phyloP scores from a whole-genome alignment of 306 rosid genomes.

The Hippophae rhamnoides region DNA sequence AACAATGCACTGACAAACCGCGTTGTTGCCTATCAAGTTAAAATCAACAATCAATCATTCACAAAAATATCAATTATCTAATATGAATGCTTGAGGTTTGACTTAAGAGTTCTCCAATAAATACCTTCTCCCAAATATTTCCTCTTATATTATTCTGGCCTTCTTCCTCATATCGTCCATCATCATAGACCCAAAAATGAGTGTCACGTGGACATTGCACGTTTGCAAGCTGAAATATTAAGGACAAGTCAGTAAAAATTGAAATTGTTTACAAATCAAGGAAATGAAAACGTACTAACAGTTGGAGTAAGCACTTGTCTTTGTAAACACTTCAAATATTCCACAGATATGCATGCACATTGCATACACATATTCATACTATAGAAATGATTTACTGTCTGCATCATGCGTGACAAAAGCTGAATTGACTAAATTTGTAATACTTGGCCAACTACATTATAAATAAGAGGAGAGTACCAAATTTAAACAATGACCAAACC shows the following conservation, averaged over 20 bases:
- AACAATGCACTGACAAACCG: slow-evolving; percentile 66
- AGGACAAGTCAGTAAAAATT: slow-evolving; percentile 13
- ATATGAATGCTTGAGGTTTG: slow-evolving; percentile 7
- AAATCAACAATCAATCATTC: slow-evolving; percentile 21
- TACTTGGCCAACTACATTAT: no score
- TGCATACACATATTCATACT: no score
- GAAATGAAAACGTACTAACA: slow-evolving; percentile 1
- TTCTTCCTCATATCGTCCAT: slow-evolving; percentile 98
- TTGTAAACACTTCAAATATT: neutral
- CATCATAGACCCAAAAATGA: slow-evolving; percentile 99
- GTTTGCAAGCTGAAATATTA: slow-evolving; percentile 72
- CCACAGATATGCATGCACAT: no score
- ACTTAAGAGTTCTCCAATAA: slow-evolving; percentile 13
- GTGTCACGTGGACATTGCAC: slow-evolving; percentile 99
- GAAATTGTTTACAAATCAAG: slow-evolving; percentile 12
- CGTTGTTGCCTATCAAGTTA: slow-evolving; percentile 66
- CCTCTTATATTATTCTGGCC: slow-evolving; percentile 98
- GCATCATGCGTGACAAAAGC: no score
- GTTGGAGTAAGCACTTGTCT: neutral
- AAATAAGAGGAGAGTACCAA: no score
- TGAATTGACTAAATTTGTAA: no score
- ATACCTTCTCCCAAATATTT: slow-evolving; percentile 98
- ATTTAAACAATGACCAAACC: no score
- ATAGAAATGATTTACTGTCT: no score
- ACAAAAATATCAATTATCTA: slow-evolving; percentile 16